A percentile compares a stretch with the other conserved stretches of the same genome.
Conservation (phyloP, 2,329 filamentous ascomycete genomes). For the Neonectria sp. region DNA sequence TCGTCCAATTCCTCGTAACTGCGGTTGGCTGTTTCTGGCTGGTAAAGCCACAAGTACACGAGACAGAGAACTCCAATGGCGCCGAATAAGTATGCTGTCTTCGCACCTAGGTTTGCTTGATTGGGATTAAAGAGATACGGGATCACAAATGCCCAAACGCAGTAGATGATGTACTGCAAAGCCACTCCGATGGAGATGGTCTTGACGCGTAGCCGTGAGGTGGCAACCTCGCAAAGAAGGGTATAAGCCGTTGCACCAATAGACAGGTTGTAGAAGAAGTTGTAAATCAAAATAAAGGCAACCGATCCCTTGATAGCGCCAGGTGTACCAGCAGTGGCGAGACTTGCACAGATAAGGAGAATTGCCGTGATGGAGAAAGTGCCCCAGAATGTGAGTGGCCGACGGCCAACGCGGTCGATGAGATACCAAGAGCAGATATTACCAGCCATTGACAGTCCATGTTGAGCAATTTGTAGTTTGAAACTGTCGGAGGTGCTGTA, state of each 20-base stretch:
- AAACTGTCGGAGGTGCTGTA: slow-evolving; percentile 54
- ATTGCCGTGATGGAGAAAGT: slow-evolving; percentile 51
- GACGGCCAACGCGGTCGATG: slow-evolving; percentile 55
- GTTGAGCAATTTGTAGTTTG: slow-evolving; percentile 57
- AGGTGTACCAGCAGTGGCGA: slow-evolving; percentile 45
- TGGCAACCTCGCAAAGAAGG: slow-evolving; percentile 56
- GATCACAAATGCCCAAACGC: slow-evolving; percentile 33
- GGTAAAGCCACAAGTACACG: slow-evolving; percentile 34
- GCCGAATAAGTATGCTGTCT: slow-evolving; percentile 34
- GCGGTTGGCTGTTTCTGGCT: slow-evolving; percentile 37
- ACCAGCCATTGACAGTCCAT: slow-evolving; percentile 55
- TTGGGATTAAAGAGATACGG: slow-evolving; percentile 36
- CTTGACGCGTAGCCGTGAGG: slow-evolving; percentile 55
- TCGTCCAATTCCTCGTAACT: slow-evolving; percentile 39
- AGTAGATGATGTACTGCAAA: slow-evolving; percentile 28
- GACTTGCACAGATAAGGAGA: slow-evolving; percentile 54
- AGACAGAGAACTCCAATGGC: slow-evolving; percentile 25
- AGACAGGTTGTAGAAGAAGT: slow-evolving; percentile 57
- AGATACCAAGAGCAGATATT: slow-evolving; percentile 58
- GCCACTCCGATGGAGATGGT: slow-evolving; percentile 51
- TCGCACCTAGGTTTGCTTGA: slow-evolving; percentile 31
- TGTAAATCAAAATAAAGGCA: slow-evolving; percentile 57
- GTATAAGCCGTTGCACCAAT: slow-evolving; percentile 58
- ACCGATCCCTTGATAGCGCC: slow-evolving; percentile 47
- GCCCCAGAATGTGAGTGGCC: slow-evolving; percentile 55